Conservation (phyloP, 2,329 filamentous ascomycete species). For the Talaromyces verruculosus region DNA sequence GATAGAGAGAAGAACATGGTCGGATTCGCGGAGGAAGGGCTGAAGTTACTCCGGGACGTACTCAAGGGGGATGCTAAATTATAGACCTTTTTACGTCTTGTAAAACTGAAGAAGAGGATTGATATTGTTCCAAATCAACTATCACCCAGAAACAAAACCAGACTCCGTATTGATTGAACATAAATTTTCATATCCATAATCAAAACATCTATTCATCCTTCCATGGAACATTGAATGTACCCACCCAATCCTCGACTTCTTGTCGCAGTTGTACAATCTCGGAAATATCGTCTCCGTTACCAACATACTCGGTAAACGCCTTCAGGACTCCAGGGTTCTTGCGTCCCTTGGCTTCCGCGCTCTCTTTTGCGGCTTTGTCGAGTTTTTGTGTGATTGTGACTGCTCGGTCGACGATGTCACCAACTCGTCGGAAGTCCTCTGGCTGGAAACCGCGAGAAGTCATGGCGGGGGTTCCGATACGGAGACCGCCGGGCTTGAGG, state of each 20-base stretch:
- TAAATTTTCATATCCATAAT: slow-evolving; percentile 3
- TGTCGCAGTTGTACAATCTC: slow-evolving; percentile 83
- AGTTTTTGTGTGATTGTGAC: slow-evolving; percentile 76
- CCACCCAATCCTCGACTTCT: slow-evolving; percentile 88
- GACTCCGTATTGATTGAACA: slow-evolving; percentile 13
- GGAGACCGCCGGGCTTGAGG: slow-evolving; percentile 85
- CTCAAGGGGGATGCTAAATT: slow-evolving; percentile 41
- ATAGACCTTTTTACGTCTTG: not conserved
- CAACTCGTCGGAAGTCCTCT: slow-evolving; percentile 82
- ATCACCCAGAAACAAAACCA: not conserved
- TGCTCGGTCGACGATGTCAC: slow-evolving; percentile 79
- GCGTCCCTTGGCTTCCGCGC: slow-evolving; percentile 76
- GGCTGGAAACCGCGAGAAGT: slow-evolving; percentile 90
- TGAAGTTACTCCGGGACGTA: slow-evolving; percentile 58
- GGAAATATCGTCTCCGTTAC: slow-evolving; percentile 71
- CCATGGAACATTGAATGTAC: slow-evolving; percentile 83
- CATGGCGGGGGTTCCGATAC: slow-evolving; percentile 96
- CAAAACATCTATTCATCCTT: slow-evolving; percentile 53
- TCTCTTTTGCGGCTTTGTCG: slow-evolving; percentile 66
- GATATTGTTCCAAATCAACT: not conserved
- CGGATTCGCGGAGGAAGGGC: slow-evolving; percentile 58
- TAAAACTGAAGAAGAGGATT: not conserved
- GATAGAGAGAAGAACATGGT: slow-evolving; percentile 64
- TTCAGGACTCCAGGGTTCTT: slow-evolving; percentile 98
- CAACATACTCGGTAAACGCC: slow-evolving; percentile 92